Base-by-base conservation (phyloP, 495 filamentous ascomycete genomes). In the Penicillium steckii region DNA sequence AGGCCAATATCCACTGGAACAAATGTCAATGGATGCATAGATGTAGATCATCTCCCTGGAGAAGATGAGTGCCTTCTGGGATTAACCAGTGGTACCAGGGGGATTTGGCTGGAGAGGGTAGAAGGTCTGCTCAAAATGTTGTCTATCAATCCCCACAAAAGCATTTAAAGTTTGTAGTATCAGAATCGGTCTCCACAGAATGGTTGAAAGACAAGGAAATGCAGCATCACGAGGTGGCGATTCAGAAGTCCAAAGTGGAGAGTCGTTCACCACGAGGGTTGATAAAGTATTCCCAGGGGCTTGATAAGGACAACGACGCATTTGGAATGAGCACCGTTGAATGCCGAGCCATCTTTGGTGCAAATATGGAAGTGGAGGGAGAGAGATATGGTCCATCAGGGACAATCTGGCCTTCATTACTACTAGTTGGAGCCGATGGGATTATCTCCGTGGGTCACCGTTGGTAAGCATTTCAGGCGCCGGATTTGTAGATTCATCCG, bases 361-460 rank as follows among this genome's bases (percentile, higher is more conserved):
- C 21, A 38, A 9, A 19, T 15, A 37, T 37, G 33, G 33, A 37
- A n/a, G 1, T 17, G 8, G 33, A 37, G 15, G 21, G 7, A 15
- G 19, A 13, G 13, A 13, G 19, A 5, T 22, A 22, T 15, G 26
- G 24, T 19, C 23, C 43, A 1, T 48, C 44, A 45, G 47, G 53
- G 43, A 50, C 47, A 25, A 24, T 10, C 2, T 8, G 27, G 37
- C 26, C n/a, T 37, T 8, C n/a, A n/a, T n/a, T n/a, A n/a, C n/a
- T n/a, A n/a, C n/a, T 41, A 2, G 19, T 41, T 13, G 53, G 48
- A 48, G 44, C 55, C 55, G 55, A 48, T 53, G 25, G n/a, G 56
- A 50, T 29, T 45, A 53, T 58, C 50, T 41, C 22, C 53, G 33
- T 21, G 19, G 49, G 55, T 54, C 51, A 17, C 56, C 47, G 51